Evolutionary conservation across 192 early-diverging fungal genomes (phyloP).

Genomic region (Coemansia sp.): DNA sequence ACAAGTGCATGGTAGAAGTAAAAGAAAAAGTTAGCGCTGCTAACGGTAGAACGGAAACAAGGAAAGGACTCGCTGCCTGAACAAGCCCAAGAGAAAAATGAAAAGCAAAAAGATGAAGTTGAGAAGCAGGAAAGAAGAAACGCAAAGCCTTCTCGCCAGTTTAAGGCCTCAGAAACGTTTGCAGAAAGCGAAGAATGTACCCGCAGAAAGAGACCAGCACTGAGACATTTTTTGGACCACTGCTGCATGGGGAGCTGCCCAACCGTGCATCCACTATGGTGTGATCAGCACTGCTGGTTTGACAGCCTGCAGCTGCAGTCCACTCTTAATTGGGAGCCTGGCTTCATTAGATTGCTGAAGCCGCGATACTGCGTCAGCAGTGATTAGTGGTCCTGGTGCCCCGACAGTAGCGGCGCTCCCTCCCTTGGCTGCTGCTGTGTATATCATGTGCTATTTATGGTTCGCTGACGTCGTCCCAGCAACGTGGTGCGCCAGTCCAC

Average conservation of each 20-base stretch:
- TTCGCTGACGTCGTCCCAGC: background rate
- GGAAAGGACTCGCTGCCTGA: conserved; percentile 16
- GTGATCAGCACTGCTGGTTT: background rate
- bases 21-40: conserved; percentile 6
- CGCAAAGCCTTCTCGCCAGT: background rate
- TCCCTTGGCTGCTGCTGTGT: background rate
- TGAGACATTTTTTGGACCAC: no score
- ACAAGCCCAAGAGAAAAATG: conserved; percentile 15
- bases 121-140: background rate
- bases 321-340: background rate
- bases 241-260: background rate
- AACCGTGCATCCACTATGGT: background rate
- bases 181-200: conserved; percentile 2
- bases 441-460: background rate
- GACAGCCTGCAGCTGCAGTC: background rate
- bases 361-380: no score
- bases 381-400: no score
- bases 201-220: background rate
- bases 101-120: conserved; percentile 15
- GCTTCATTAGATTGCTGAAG: no score
- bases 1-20: conserved; percentile 31
- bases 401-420: background rate
- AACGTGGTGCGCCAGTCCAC: background rate
- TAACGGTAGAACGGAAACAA: conserved; percentile 3
- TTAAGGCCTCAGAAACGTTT: background rate